Conservation (phyloP, 306 rosid genomes). For the Prunus persica region DNA sequence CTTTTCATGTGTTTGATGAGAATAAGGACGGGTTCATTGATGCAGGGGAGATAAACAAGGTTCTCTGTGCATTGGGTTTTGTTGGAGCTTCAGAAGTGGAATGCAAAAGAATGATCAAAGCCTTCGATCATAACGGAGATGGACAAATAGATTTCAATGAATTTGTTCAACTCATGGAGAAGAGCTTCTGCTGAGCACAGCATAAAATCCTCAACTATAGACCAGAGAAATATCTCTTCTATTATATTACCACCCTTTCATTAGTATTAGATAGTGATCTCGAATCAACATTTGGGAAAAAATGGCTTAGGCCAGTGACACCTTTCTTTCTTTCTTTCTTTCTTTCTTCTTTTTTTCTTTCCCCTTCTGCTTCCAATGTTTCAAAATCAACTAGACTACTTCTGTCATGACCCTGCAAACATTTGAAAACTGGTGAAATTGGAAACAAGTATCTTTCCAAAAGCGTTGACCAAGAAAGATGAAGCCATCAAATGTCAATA, state of each 20-base stretch:
- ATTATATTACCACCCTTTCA: no score
- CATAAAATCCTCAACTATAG: not conserved
- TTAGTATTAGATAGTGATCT: not conserved
- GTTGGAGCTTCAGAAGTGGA: slow-evolving; percentile 28
- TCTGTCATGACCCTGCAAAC: not conserved
- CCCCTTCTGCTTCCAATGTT: not conserved
- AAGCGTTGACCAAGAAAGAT: not conserved
- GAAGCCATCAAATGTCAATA: no score
- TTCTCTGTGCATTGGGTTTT: slow-evolving; percentile 31
- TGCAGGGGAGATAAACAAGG: slow-evolving; percentile 42
- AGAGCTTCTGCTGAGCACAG: slow-evolving; percentile 19
- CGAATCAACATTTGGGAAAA: no score
- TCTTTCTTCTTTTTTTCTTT: not conserved
- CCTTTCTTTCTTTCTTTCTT: not conserved
- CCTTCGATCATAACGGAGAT: slow-evolving; percentile 42
- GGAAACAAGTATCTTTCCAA: not conserved
- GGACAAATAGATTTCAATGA: slow-evolving; percentile 45
- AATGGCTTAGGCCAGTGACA: no score
- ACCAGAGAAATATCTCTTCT: no score
- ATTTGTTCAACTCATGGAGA: slow-evolving; percentile 37
- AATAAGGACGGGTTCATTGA: slow-evolving; percentile 55
- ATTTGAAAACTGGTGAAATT: not conserved
- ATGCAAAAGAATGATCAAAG: slow-evolving; percentile 41
- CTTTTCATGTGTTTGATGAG: slow-evolving; percentile 45
- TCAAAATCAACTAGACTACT: not conserved